Evolutionary conservation across 371 early-diverging fungal species (phyloP).

Genomic region (Dinochytrium kinnereticum): DNA sequence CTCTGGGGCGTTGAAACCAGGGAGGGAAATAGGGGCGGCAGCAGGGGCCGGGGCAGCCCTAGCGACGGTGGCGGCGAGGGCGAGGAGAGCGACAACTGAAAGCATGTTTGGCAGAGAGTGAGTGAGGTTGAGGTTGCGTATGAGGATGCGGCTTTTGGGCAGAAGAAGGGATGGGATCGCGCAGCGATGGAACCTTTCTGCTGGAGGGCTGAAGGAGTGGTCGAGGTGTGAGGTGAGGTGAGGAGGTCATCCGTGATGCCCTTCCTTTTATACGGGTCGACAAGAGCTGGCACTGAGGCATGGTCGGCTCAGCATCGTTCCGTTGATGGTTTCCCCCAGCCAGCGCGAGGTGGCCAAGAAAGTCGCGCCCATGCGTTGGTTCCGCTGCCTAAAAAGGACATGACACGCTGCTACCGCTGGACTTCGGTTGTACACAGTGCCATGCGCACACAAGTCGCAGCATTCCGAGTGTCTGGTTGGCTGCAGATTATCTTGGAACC

Average conservation of each 20-base stretch:
- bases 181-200: too few species aligned
- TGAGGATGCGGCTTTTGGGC: neutral
- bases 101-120: neutral
- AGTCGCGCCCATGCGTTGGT: too few species aligned
- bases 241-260: neutral
- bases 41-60: conserved; percentile 5
- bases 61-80: conserved; percentile 10
- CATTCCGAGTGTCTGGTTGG: too few species aligned
- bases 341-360: too few species aligned
- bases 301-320: too few species aligned
- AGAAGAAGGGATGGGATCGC: neutral
- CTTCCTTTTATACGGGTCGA: neutral
- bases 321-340: too few species aligned
- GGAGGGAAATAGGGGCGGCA: neutral
- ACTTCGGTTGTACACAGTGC: too few species aligned
- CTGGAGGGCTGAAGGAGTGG: neutral
- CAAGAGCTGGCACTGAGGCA: too few species aligned
- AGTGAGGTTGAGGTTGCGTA: neutral
- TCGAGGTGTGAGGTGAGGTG: neutral
- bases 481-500: too few species aligned
- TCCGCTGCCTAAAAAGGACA: too few species aligned
- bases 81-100: neutral
- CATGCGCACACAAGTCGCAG: too few species aligned
- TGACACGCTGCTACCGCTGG: too few species aligned
- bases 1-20: neutral